These are phyloP conservation scores for Drechslerella dactyloides DNA, from an alignment of 2,329 filamentous ascomycete species.

Conservation along the genomic window DNA sequence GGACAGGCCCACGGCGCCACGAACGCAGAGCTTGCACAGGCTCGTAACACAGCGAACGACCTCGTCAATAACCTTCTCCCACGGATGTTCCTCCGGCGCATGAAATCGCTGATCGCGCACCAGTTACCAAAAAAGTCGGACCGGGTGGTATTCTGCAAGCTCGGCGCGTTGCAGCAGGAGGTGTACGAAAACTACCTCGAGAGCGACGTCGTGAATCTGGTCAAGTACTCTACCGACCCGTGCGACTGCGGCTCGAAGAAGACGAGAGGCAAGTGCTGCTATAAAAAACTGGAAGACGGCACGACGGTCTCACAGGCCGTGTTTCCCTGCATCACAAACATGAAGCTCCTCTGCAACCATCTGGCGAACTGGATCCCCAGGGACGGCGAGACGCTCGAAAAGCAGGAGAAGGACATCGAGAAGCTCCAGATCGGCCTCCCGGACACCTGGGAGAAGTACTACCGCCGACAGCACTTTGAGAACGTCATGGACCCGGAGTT, in stretches of 20 bases:
- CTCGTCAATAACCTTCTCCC: constrained; percentile 87
- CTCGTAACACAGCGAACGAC: constrained; percentile 80
- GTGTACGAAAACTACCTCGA: constrained; percentile 85
- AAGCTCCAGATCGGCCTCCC: constrained; percentile 78
- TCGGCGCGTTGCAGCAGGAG: constrained; percentile 78
- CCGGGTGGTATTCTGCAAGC: constrained; percentile 89
- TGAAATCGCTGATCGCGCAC: constrained; percentile 89
- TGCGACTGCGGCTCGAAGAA: constrained; percentile 75
- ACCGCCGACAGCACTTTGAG: constrained; percentile 76
- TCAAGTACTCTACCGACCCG: constrained; percentile 70
- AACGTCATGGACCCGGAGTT: constrained; percentile 86
- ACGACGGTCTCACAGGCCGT: constrained; percentile 76
- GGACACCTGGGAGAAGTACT: constrained; percentile 74
- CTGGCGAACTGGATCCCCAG: constrained; percentile 82
- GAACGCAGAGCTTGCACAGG: constrained; percentile 60
- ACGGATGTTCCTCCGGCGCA: constrained; percentile 85
- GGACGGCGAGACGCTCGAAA: constrained; percentile 69
- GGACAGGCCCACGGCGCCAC: constrained; percentile 57
- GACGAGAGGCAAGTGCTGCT: constrained; percentile 83
- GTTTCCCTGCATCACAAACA: constrained; percentile 79
- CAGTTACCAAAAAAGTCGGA: constrained; percentile 95
- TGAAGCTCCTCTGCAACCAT: constrained; percentile 92
- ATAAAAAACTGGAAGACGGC: constrained; percentile 66
- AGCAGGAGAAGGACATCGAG: constrained; percentile 77
- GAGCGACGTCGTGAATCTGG: constrained; percentile 71